phyloP scores from a whole-genome alignment of 441 rosid genomes.

The Aquilaria agallochum region DNA sequence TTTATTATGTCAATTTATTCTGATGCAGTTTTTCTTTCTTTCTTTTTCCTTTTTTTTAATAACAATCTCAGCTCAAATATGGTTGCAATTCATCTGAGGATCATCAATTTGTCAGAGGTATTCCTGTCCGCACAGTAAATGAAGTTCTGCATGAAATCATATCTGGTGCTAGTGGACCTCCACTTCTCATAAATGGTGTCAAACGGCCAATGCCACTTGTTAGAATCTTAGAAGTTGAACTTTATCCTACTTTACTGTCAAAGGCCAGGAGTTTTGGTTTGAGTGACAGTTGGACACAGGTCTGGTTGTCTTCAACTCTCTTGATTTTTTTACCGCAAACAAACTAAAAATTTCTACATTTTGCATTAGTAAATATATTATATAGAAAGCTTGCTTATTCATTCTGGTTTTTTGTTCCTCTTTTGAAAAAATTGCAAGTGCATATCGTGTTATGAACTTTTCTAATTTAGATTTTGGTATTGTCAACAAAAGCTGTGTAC shows the following conservation, averaged over 20 bases:
- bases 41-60: constrained; percentile 1
- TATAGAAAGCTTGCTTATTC: not conserved
- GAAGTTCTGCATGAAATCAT: constrained; percentile 75
- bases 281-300: constrained; percentile 90
- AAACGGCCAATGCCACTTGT: constrained; percentile 88
- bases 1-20: constrained; percentile 3
- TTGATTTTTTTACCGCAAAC: not conserved
- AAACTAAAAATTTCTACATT: too few species aligned
- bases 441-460: not conserved
- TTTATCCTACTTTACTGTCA: constrained; percentile 82
- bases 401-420: not conserved
- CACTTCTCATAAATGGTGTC: constrained; percentile 83
- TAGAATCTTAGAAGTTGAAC: constrained; percentile 87
- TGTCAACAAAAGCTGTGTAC: too few species aligned
- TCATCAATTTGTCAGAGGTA: constrained; percentile 89
- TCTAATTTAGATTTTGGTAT: too few species aligned
- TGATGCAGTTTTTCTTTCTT: constrained; percentile 6
- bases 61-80: constrained; percentile 57
- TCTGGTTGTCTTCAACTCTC: constrained; percentile 28
- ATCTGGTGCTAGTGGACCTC: constrained; percentile 64
- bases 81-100: constrained; percentile 77
- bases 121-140: constrained; percentile 77
- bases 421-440: not conserved
- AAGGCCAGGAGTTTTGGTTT: constrained; percentile 94
- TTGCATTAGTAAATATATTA: not conserved